phyloP scores from a whole-genome alignment of 1,284 basidiomycete species.

The Fomitopsis pinicola region DNA sequence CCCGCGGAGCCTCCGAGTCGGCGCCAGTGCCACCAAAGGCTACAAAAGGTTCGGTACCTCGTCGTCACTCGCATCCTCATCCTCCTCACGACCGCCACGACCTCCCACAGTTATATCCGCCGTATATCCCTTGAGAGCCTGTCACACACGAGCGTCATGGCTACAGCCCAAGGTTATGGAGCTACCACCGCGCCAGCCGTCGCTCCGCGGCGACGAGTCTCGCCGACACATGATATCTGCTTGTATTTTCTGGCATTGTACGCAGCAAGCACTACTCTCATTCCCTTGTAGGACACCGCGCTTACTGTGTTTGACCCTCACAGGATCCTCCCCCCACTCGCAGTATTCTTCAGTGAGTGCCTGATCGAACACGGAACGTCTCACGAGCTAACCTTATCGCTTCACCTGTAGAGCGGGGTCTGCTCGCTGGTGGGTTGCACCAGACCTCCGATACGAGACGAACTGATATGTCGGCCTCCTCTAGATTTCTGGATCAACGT shows the following conservation, averaged over 20 bases:
- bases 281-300: not conserved
- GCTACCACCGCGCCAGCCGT: constrained; percentile 3
- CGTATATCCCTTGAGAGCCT: not conserved
- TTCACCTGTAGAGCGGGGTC: constrained; percentile 32
- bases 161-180: not conserved
- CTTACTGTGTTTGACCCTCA: not conserved
- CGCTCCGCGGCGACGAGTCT: constrained; percentile 23
- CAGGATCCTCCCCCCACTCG: constrained; percentile 47
- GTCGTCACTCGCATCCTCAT: not conserved
- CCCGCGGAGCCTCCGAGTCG: not conserved
- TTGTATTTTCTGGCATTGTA: constrained; percentile 49
- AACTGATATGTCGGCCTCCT: not conserved
- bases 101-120: not conserved
- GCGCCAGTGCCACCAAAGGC: no score
- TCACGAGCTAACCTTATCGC: not conserved
- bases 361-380: not conserved
- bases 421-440: constrained; percentile 9
- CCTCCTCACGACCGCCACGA: not conserved
- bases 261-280: constrained; percentile 12
- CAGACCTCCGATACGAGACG: not conserved
- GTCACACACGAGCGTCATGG: not conserved
- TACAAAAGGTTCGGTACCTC: not conserved
- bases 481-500: constrained; percentile 56
- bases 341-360: constrained; percentile 49
- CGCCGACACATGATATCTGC: constrained; percentile 33